These are phyloP conservation scores for Corymbia maculata DNA, from an alignment of 345 rosid species.

Conservation along the genomic window DNA sequence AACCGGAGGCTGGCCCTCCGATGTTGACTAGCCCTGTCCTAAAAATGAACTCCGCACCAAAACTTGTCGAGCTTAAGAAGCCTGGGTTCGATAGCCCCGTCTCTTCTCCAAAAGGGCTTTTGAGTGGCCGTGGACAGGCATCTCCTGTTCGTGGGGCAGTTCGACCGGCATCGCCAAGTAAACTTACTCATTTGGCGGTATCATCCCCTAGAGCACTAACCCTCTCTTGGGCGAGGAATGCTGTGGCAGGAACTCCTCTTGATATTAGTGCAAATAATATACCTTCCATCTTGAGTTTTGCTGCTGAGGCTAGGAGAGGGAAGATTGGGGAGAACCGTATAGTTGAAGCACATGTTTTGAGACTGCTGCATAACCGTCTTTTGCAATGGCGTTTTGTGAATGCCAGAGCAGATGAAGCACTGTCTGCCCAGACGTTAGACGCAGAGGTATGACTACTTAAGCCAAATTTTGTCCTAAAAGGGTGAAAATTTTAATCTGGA, in stretches of 20 bases:
- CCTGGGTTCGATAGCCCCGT: constrained; percentile 36
- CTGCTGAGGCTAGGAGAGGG: constrained; percentile 72
- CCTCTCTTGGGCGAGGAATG: constrained; percentile 57
- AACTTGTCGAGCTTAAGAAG: constrained; percentile 30
- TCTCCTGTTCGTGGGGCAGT: constrained; percentile 44
- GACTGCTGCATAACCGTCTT: constrained; percentile 60
- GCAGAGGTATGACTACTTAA: constrained; percentile 54
- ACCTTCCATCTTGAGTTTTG: constrained; percentile 69
- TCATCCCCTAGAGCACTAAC: constrained; percentile 68
- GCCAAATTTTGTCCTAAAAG: background rate
- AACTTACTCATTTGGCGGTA: constrained; percentile 27
- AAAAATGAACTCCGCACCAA: constrained; percentile 25
- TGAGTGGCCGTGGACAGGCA: constrained; percentile 36
- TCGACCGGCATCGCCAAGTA: constrained; percentile 69
- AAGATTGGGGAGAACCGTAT: constrained; percentile 56
- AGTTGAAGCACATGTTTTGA: constrained; percentile 58
- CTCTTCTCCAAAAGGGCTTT: constrained; percentile 45
- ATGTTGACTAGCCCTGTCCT: constrained; percentile 18
- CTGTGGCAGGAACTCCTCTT: constrained; percentile 12
- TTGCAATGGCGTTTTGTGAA: constrained; percentile 82
- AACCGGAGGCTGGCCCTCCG: constrained; percentile 32
- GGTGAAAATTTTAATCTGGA: background rate
- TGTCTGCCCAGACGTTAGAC: constrained; percentile 41
- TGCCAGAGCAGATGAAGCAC: constrained; percentile 61
- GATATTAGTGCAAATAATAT: constrained; percentile 25